Percentiles rank a stretch among this genome's conserved stretches.
Evolutionary conservation across 2,329 filamentous ascomycete genomes (phyloP).

Genomic region (Talaromyces sp.): DNA sequence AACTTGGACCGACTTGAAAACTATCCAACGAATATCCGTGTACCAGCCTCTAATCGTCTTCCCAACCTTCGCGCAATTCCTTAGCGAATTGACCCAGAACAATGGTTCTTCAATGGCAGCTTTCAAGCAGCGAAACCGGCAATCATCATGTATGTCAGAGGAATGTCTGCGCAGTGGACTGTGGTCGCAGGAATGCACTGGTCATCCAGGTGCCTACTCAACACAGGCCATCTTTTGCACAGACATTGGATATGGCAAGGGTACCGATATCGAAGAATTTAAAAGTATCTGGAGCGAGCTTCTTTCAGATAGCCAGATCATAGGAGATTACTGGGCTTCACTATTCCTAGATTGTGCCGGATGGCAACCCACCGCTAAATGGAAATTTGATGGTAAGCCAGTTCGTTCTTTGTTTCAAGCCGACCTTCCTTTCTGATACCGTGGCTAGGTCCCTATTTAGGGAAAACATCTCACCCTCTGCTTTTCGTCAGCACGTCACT

Average conservation of each 20-base stretch:
- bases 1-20: constrained; percentile 31
- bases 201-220: constrained; percentile 21
- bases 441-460: constrained; percentile 11
- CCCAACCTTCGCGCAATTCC: constrained; percentile 20
- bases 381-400: constrained; percentile 29
- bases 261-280: constrained; percentile 17
- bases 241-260: constrained; percentile 23
- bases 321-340: constrained; percentile 36
- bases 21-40: constrained; percentile 23
- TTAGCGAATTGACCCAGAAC: constrained; percentile 20
- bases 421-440: neutral
- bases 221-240: constrained; percentile 28
- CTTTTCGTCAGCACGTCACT: constrained; percentile 14
- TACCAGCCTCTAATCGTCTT: constrained; percentile 29
- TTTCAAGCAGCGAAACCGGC: constrained; percentile 24
- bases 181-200: constrained; percentile 26
- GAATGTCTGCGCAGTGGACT: constrained; percentile 25
- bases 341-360: constrained; percentile 32
- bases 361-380: constrained; percentile 30
- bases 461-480: constrained; percentile 15
- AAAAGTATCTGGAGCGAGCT: constrained; percentile 18
- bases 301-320: constrained; percentile 19
- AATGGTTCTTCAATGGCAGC: constrained; percentile 24
- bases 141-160: constrained; percentile 21
- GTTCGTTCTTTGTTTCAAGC: neutral